Conservation (phyloP, 345 rosid species). For the Salix purpurea region DNA sequence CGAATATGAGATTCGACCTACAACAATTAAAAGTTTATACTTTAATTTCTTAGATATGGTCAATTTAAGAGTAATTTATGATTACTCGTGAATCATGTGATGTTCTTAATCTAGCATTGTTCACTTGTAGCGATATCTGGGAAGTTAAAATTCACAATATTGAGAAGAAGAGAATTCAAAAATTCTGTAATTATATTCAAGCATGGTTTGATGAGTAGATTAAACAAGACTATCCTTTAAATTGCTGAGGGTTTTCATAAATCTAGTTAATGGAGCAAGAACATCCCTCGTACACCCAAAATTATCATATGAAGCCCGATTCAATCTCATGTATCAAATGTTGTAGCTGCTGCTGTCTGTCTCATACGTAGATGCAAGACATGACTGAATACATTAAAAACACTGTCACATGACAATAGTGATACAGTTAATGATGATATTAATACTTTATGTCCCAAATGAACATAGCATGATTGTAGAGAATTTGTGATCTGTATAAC, state of each 20-base stretch:
- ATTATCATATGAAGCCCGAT: neutral
- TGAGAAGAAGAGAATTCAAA: neutral
- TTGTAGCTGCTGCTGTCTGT: neutral
- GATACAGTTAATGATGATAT: neutral
- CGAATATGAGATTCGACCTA: neutral
- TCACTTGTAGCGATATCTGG: neutral
- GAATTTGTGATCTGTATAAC: rapidly evolving
- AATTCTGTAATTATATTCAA: too few species aligned
- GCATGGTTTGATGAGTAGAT: too few species aligned
- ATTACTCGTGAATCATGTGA: neutral
- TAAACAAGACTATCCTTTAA: too few species aligned
- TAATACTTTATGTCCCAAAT: too few species aligned
- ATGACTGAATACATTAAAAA: neutral
- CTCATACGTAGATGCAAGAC: neutral
- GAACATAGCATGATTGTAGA: rapidly evolving
- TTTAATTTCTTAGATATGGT: neutral
- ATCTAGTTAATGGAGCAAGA: too few species aligned
- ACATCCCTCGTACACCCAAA: too few species aligned
- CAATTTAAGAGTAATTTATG: neutral
- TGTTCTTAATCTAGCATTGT: neutral
- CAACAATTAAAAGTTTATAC: neutral
- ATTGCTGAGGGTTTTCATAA: too few species aligned
- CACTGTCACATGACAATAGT: neutral
- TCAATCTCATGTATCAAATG: neutral
- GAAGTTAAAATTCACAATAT: neutral